Conservation (phyloP, 257 asterid species). For the Cordia subcordata region DNA sequence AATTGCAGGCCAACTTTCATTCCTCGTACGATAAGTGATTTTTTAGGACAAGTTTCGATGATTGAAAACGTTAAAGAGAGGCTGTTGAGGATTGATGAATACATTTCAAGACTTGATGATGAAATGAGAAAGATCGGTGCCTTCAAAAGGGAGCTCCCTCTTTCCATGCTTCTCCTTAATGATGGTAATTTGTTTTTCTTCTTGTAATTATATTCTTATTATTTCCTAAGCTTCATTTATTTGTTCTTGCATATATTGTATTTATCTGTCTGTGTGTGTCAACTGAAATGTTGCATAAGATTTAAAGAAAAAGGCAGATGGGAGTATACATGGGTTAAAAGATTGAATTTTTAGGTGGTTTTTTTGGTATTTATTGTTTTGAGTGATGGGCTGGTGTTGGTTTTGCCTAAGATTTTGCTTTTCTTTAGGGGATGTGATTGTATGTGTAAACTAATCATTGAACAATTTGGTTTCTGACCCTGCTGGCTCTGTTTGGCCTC, state of each 20-base stretch:
- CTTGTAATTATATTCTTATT: not conserved
- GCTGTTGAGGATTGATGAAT: constrained; percentile 47
- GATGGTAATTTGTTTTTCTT: constrained; percentile 45
- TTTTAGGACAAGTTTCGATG: constrained; percentile 36
- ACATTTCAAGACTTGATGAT: constrained; percentile 39
- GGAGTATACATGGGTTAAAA: not conserved
- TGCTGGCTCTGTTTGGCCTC: too few relatives aligned
- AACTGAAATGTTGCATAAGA: not conserved
- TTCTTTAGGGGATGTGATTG: too few relatives aligned
- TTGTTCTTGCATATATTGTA: not conserved
- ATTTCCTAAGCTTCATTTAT: not conserved
- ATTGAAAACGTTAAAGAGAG: constrained; percentile 36
- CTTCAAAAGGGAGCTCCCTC: constrained; percentile 77
- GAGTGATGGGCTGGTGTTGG: too few relatives aligned
- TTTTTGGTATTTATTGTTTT: too few relatives aligned
- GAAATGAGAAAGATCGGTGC: constrained; percentile 89
- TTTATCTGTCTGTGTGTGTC: not conserved
- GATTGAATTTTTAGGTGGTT: too few relatives aligned
- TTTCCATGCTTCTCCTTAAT: constrained; percentile 53
- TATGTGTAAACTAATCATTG: too few relatives aligned
- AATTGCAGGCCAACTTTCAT: not conserved
- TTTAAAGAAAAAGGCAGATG: not conserved
- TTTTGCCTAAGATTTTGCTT: too few relatives aligned
- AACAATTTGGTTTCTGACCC: too few relatives aligned
- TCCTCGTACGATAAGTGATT: constrained; percentile 31